Evolutionary conservation across 192 early-diverging fungal species (phyloP).

Genomic region (Coemansia sp.): DNA sequence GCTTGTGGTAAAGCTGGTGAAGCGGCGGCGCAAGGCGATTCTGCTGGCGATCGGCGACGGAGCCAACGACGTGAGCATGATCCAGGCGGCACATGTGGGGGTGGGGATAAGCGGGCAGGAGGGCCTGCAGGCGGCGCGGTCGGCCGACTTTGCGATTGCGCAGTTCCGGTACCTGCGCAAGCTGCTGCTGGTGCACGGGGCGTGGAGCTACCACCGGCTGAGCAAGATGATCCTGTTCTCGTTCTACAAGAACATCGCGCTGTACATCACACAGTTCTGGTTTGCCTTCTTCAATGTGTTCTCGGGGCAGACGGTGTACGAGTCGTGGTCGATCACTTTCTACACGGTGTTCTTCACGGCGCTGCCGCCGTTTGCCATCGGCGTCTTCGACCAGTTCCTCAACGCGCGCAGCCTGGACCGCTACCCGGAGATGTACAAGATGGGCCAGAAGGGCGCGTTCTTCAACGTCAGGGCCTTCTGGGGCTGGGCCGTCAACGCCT

Average conservation of each 20-base stretch:
- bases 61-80: constrained; percentile 99
- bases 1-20: constrained; percentile 97
- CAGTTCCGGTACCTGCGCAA: constrained; percentile 96
- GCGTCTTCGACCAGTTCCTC: constrained; percentile 97
- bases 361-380: constrained; percentile 92
- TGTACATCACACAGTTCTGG: constrained; percentile 99
- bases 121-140: constrained; percentile 94
- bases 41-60: constrained; percentile 98
- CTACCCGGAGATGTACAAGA: constrained; percentile 97
- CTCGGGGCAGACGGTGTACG: constrained; percentile 96
- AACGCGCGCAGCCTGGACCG: constrained; percentile 91
- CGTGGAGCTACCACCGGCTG: constrained; percentile 95
- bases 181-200: constrained; percentile 93
- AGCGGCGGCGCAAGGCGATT: constrained; percentile 85
- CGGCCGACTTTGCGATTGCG: constrained; percentile 98
- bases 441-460: constrained; percentile 64
- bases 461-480: constrained; percentile 91
- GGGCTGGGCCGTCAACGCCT: constrained; percentile 90
- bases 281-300: constrained; percentile 92
- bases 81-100: constrained; percentile 98
- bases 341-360: constrained; percentile 97
- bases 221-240: constrained; percentile 96
- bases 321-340: constrained; percentile 95
- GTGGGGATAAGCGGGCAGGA: constrained; percentile 96
- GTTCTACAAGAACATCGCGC: constrained; percentile 99